phyloP scores from a whole-genome alignment of 73 alveolate species.

The Paramecium pentaurelia region DNA sequence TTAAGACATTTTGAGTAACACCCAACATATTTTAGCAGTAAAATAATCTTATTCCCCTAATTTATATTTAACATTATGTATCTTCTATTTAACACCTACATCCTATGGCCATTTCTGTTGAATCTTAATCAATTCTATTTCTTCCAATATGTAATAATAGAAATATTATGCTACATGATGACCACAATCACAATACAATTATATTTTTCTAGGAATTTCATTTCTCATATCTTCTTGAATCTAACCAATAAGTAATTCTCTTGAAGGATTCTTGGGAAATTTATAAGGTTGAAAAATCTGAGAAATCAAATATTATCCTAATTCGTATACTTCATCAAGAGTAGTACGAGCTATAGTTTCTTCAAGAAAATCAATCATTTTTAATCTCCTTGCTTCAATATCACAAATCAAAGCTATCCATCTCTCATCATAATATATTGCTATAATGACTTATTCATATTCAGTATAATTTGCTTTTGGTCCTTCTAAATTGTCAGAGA shows the following conservation, averaged over 20 bases:
- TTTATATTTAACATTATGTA: conserved; percentile 29
- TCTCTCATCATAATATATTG: conserved; percentile 23
- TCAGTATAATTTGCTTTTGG: neutral
- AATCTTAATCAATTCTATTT: neutral
- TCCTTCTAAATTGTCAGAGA: conserved; percentile 1
- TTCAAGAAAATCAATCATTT: conserved; percentile 15
- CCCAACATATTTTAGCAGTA: conserved; percentile 23
- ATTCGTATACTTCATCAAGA: neutral
- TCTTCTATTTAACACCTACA: neutral
- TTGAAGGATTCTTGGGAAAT: neutral
- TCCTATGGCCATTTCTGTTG: conserved; percentile 28
- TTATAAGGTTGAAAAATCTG: neutral
- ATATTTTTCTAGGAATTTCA: conserved; percentile 21
- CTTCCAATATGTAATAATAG: conserved; percentile 15
- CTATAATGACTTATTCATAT: neutral
- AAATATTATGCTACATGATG: neutral
- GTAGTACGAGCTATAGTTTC: neutral
- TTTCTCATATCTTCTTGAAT: neutral
- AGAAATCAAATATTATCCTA: neutral
- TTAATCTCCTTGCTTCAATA: neutral
- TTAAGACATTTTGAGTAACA: neutral
- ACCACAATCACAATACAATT: conserved; percentile 27
- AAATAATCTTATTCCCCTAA: conserved; percentile 11
- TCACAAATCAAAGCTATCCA: conserved; percentile 7
- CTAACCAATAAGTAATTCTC: neutral